Base-by-base conservation (phyloP, 331 rosid species). In the Telfairia occidentalis region DNA sequence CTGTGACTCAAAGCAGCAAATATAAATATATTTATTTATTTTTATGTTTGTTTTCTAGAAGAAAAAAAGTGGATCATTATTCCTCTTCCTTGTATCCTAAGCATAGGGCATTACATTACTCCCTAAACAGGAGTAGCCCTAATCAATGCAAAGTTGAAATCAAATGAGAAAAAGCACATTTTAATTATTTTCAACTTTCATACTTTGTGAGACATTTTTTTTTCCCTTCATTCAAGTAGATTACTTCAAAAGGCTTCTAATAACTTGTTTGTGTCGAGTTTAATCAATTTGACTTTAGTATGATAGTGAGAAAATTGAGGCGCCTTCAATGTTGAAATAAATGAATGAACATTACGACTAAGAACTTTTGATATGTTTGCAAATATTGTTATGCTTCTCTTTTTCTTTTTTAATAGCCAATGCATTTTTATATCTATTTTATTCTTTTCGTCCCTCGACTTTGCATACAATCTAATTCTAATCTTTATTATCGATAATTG, bases 21-120 rank as follows among this genome's bases (percentile, higher is more conserved):
- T 12, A 37, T n/a, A 12, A 28, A 60, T 64, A 64, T 6, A 37
- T 16, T 34, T 34, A 32, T 26, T 12, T 60, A 16, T 19, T 65
- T 19, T 0, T 2, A 21, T 54, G 18, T 15, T 69, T n/a, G n/a
- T 43, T 69, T 5, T 9, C 59, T 9, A 11, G 19, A 76, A 63
- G 21, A 18, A 52, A 64, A 64, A 63, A 64, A 65, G 26, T 64
- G 26, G 60, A 49, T 48, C 23, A 70, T 70, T 43, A 70, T 70
- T 70, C 50, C 75, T n/a, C 57, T 50, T 50, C 58, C 75, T 70
- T 73, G 7, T 2, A 35, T 72, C 81, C 34, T 63, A 73, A 81
- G 78, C 70, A 78, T 83, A 37, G 55, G 76, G 88, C 70, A 63
- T 34, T 5, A 32, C 55, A 49, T 49, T 69, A 69, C 24, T 11